Evolutionary conservation across 1,284 basidiomycete species (phyloP), one percentile per base, ranked within the genome.

Genomic region (Mycosarcoma mackinlayi): DNA sequence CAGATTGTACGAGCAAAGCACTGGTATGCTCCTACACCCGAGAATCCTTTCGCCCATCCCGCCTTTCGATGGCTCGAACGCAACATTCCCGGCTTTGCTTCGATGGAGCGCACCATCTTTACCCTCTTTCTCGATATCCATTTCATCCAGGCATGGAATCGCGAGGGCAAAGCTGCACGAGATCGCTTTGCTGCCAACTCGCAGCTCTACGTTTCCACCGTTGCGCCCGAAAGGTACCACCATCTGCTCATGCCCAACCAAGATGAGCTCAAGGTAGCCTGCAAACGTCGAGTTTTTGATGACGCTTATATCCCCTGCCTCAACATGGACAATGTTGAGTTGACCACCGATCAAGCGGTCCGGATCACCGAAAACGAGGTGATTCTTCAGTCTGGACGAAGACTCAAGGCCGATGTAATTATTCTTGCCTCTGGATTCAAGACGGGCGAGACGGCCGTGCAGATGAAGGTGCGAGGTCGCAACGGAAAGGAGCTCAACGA

Each of bases 241-340:
- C 52, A 75, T 11, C 53, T 78, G 27, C 59, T 78, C 13, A 58
- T 78, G 16, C 77, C 77, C 0, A 51, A 48, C 1, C 46, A 68
- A 24, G n/a, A 66, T 8, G 61, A 64, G 47, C 52, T 75, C 30
- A 42, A 65, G 46, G 64, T 68, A 3, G 69, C 64, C 6, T 75
- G 73, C 65, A 75, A 75, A 46, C 57, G 73, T 6, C 51, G 73
- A n/a, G 58, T 75, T 11, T 73, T 75, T 30, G 73, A 75, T 46
- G 54, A 67, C 31, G 53, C 56, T 39, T 72, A 73, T 46, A 50
- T 75, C 31, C 61, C 65, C 18, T 33, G 48, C 4, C 48, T 75
- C 21, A 69, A 69, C 46, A 38, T 41, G 2, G 23, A 46, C 45
- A 72, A 73, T 28, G 65, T 75, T 27, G 68, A 72, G 19, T 63